Percentiles rank a stretch among this genome's conserved stretches.
These are phyloP conservation scores for Nemania abortiva DNA, from an alignment of 2,329 filamentous ascomycete genomes.

Conservation along the genomic window DNA sequence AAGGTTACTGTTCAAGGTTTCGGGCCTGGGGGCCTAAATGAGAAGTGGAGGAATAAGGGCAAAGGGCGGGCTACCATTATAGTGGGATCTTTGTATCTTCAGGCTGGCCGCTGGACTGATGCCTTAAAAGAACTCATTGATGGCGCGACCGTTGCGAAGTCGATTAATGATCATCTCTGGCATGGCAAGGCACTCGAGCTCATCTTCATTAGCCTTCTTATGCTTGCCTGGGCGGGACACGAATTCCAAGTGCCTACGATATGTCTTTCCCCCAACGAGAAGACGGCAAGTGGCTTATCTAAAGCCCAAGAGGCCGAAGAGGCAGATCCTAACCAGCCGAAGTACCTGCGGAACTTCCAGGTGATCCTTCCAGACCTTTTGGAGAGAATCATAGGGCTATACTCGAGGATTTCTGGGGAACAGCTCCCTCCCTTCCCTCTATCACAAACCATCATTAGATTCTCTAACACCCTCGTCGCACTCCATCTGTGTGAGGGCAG, in stretches of 20 bases:
- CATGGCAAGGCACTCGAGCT: slow-evolving; percentile 95
- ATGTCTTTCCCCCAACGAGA: slow-evolving; percentile 65
- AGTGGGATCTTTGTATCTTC: slow-evolving; percentile 86
- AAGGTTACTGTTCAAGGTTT: slow-evolving; percentile 78
- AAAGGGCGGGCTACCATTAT: slow-evolving; percentile 83
- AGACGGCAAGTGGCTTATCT: slow-evolving; percentile 53
- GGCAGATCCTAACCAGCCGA: slow-evolving; percentile 62
- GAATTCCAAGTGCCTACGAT: slow-evolving; percentile 81
- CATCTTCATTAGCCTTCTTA: slow-evolving; percentile 82
- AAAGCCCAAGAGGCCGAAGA: slow-evolving; percentile 54
- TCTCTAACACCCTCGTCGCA: slow-evolving; percentile 76
- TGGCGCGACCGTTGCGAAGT: slow-evolving; percentile 80
- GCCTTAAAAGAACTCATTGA: slow-evolving; percentile 86
- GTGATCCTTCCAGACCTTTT: slow-evolving; percentile 77
- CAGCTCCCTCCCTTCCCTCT: slow-evolving; percentile 77
- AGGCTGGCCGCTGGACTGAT: slow-evolving; percentile 90
- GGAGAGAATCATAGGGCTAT: slow-evolving; percentile 79
- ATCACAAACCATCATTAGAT: slow-evolving; percentile 79
- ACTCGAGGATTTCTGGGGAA: slow-evolving; percentile 77
- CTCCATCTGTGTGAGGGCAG: slow-evolving; percentile 74
- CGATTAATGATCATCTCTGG: slow-evolving; percentile 93
- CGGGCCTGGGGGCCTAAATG: slow-evolving; percentile 76
- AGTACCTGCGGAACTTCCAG: slow-evolving; percentile 67
- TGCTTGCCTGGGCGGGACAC: slow-evolving; percentile 85
- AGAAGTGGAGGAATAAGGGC: slow-evolving; percentile 82